Conservation (phyloP, 2,329 filamentous ascomycete species). For the Aspergillus floridensis region DNA sequence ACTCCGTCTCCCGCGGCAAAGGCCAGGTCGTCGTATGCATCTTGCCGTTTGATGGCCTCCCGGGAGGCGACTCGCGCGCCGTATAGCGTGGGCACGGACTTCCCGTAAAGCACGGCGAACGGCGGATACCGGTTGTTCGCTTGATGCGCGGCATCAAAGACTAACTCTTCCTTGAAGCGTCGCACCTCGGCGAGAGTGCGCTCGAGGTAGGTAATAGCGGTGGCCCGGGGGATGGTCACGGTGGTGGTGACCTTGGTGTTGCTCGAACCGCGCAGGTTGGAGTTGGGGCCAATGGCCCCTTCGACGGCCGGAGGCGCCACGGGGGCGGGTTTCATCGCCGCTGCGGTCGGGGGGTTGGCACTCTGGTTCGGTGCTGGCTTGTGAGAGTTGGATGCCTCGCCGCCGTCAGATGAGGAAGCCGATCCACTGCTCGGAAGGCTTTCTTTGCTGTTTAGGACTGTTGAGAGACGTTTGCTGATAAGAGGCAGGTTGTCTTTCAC, state of each 20-base stretch:
- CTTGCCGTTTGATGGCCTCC: slow-evolving; percentile 71
- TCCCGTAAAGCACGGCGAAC: slow-evolving; percentile 78
- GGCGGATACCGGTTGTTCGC: slow-evolving; percentile 76
- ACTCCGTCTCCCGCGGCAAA: slow-evolving; percentile 90
- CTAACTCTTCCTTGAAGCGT: slow-evolving; percentile 72
- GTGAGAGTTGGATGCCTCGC: slow-evolving; percentile 8
- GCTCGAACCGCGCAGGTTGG: slow-evolving; percentile 25
- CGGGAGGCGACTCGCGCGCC: slow-evolving; percentile 70
- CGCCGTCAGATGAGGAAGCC: slow-evolving; percentile 15
- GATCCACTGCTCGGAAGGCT: slow-evolving; percentile 9
- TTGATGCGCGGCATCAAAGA: slow-evolving; percentile 59
- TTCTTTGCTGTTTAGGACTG: slow-evolving; percentile 25
- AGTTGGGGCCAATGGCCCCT: slow-evolving; percentile 25
- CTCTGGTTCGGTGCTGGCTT: not conserved
- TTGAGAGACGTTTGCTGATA: slow-evolving; percentile 39
- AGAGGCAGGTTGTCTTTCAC: slow-evolving; percentile 38
- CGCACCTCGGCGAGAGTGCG: slow-evolving; percentile 71
- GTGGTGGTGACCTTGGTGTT: slow-evolving; percentile 26
- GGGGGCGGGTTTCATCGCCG: not conserved
- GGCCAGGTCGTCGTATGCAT: slow-evolving; percentile 81
- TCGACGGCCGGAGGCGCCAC: slow-evolving; percentile 29
- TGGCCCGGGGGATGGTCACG: slow-evolving; percentile 53
- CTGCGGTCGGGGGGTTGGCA: not conserved
- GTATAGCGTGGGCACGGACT: slow-evolving; percentile 79
- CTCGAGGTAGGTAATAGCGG: slow-evolving; percentile 65